A percentile compares a stretch with the other conserved stretches of the same genome.
These are phyloP conservation scores for Schizosaccharomyces osmophilus DNA, from an alignment of 805 yeast genomes.

Conservation along the genomic window DNA sequence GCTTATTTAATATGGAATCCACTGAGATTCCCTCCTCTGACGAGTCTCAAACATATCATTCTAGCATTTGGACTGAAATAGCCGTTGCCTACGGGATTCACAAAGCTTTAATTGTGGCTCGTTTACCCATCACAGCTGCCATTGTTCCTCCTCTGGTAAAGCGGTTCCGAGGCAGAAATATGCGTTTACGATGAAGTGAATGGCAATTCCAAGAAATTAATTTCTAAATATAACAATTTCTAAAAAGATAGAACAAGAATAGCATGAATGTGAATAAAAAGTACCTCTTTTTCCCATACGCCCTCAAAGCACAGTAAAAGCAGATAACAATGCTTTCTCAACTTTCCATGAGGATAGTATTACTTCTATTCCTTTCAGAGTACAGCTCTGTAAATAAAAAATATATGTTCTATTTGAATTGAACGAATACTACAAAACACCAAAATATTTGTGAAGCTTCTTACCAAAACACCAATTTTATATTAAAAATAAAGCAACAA, in stretches of 20 bases:
- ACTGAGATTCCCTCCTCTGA: not conserved
- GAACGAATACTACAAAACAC: not conserved
- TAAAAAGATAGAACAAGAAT: no score
- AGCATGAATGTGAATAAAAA: no score
- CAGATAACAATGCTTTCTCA: no score
- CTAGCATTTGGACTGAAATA: slow-evolving; percentile 36
- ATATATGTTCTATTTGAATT: no score
- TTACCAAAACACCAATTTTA: slow-evolving; percentile 9
- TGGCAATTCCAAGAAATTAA: no score
- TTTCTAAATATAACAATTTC: no score
- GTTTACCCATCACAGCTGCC: slow-evolving; percentile 80
- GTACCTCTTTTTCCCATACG: no score
- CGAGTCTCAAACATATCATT: slow-evolving; percentile 4
- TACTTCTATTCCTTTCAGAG: no score
- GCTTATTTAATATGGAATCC: not conserved
- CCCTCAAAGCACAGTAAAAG: no score
- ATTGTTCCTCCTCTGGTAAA: slow-evolving; percentile 61
- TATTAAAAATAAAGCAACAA: slow-evolving; percentile 12
- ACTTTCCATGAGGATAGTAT: no score
- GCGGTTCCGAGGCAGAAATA: slow-evolving; percentile 7
- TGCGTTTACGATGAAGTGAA: not conserved
- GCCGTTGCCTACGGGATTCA: slow-evolving; percentile 83
- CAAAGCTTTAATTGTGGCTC: slow-evolving; percentile 48
- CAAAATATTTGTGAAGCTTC: not conserved
- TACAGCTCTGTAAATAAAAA: no score